These are phyloP conservation scores for Papilionanthe hybrid DNA, from an alignment of 116 monocot species.

Conservation along the genomic window DNA sequence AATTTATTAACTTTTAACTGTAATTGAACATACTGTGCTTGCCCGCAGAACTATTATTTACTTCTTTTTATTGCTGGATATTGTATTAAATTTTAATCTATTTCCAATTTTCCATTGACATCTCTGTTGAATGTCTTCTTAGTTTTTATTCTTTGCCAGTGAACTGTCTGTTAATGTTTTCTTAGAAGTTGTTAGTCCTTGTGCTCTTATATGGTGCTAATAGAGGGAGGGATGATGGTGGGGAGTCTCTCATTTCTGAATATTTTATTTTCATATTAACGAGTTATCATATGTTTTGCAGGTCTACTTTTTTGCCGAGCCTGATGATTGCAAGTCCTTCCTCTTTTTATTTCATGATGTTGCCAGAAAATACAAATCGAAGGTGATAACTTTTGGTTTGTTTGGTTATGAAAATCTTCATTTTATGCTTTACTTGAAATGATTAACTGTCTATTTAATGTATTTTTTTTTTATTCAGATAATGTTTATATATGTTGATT, in stretches of 20 bases:
- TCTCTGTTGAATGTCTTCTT: neutral
- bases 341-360: conserved; percentile 39
- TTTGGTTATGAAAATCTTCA: neutral
- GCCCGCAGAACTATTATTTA: neutral
- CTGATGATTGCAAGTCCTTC: conserved; percentile 52
- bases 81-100: neutral
- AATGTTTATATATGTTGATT: conserved; percentile 82
- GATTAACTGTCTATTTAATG: neutral
- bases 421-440: neutral
- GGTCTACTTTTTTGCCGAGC: conserved; percentile 75
- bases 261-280: neutral
- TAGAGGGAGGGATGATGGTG: neutral
- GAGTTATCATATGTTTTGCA: conserved; percentile 19
- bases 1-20: neutral
- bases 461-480: conserved; percentile 43
- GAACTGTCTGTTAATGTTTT: neutral
- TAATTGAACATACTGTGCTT: no score
- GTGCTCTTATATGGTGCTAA: neutral
- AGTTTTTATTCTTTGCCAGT: neutral
- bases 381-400: conserved; percentile 32
- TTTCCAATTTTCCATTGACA: neutral
- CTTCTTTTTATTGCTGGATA: neutral
- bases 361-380: conserved; percentile 70
- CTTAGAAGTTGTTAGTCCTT: neutral
- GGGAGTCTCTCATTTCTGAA: neutral